Evolutionary conservation across 2,329 filamentous ascomycete genomes (phyloP).

Genomic region (Neonectria coccinea): DNA sequence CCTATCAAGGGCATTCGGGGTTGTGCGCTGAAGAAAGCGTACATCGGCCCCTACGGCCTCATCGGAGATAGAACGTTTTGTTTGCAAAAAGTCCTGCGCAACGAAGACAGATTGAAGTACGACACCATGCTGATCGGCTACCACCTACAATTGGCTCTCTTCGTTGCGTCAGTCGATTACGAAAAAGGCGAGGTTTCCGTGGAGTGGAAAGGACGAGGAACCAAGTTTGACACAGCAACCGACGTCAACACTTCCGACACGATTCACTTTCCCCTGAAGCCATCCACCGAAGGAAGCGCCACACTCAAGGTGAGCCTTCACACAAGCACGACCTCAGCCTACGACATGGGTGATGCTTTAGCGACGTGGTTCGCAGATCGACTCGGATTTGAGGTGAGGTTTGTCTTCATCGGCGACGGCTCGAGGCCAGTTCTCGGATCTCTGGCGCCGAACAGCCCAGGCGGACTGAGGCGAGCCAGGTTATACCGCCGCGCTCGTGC

Average conservation of each 20-base stretch:
- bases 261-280: conserved; percentile 34
- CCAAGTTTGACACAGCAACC: conserved; percentile 11
- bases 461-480: conserved; percentile 23
- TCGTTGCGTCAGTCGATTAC: conserved; percentile 29
- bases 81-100: conserved; percentile 34
- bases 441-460: conserved; percentile 39
- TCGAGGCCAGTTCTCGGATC: conserved; percentile 41
- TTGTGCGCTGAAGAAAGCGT: conserved; percentile 27
- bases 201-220: conserved; percentile 27
- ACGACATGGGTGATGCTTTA: conserved; percentile 39
- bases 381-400: conserved; percentile 28
- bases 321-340: conserved; percentile 32
- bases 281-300: not conserved
- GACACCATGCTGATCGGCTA: conserved; percentile 42
- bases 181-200: conserved; percentile 17
- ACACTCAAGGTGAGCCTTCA: conserved; percentile 32
- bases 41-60: conserved; percentile 30
- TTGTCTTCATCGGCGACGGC: conserved; percentile 38
- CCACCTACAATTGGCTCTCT: conserved; percentile 36
- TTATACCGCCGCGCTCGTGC: conserved; percentile 16
- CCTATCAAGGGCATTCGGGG: conserved; percentile 40
- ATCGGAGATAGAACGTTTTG: conserved; percentile 41
- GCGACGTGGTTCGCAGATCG: conserved; percentile 39
- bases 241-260: not conserved
- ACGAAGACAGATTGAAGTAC: conserved; percentile 11